Conservation (phyloP, 2,329 filamentous ascomycete species). For the Dothiorella sarmentorum region DNA sequence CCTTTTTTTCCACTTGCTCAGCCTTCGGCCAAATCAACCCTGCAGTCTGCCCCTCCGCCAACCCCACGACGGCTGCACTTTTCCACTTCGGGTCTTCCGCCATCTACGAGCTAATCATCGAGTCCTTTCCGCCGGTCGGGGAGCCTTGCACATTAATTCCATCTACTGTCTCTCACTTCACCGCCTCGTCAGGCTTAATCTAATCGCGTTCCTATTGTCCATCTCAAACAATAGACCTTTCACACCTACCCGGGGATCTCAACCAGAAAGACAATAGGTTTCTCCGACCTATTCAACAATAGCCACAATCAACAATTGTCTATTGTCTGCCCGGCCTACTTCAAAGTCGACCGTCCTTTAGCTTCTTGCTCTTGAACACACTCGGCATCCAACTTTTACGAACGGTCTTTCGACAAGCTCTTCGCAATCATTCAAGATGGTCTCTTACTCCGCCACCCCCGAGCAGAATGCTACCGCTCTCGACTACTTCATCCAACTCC, state of each 20-base stretch:
- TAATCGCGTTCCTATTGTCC: conserved; percentile 10
- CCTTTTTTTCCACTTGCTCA: conserved; percentile 14
- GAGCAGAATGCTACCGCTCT: conserved; percentile 67
- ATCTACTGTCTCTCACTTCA: conserved; percentile 13
- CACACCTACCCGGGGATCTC: not conserved
- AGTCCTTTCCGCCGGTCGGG: conserved; percentile 18
- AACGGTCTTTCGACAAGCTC: not conserved
- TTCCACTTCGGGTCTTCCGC: conserved; percentile 8
- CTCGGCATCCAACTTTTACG: not conserved
- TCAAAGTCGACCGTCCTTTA: not conserved
- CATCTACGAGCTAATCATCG: conserved; percentile 10
- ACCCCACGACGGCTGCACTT: not conserved
- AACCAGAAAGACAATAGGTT: conserved; percentile 12
- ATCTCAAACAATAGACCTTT: not conserved
- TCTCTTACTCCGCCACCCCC: conserved; percentile 40
- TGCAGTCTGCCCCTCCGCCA: not conserved
- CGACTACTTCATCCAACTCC: conserved; percentile 75
- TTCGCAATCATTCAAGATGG: conserved; percentile 34
- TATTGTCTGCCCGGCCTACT: not conserved
- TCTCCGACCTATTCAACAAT: not conserved
- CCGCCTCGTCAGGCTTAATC: conserved; percentile 11
- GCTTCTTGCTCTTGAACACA: not conserved
- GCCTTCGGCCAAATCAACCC: conserved; percentile 11
- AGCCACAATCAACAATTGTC: not conserved
- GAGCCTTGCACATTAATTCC: conserved; percentile 14